Evolutionary conservation across 2,329 filamentous ascomycete species (phyloP).

Genomic region (Ceratocystis eucalypticola): DNA sequence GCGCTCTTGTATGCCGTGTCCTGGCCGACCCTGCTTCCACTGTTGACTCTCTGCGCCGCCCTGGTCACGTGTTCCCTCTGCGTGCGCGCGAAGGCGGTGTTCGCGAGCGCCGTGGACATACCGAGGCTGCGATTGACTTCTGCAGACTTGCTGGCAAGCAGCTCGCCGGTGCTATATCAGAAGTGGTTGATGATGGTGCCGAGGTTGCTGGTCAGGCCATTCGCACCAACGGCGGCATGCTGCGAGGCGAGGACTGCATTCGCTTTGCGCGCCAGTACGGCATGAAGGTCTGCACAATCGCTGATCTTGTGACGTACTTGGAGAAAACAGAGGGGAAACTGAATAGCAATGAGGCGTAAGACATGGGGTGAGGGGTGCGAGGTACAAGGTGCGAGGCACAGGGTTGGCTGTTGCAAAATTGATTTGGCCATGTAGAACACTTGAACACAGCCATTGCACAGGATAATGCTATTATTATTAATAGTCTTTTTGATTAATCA

Average conservation of each 20-base stretch:
- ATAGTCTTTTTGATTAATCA: not conserved
- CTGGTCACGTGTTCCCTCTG: slow-evolving; percentile 83
- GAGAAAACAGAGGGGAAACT: slow-evolving; percentile 59
- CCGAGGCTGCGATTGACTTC: slow-evolving; percentile 85
- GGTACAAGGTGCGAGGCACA: not conserved
- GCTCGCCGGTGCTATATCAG: slow-evolving; percentile 71
- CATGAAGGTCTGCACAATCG: slow-evolving; percentile 88
- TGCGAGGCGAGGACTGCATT: slow-evolving; percentile 77
- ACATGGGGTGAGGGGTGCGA: not conserved
- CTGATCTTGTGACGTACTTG: slow-evolving; percentile 68
- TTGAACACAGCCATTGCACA: not conserved
- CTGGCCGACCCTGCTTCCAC: slow-evolving; percentile 54
- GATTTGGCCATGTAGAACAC: not conserved
- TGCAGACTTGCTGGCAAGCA: slow-evolving; percentile 70
- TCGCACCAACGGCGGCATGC: slow-evolving; percentile 64
- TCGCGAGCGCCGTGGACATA: slow-evolving; percentile 67
- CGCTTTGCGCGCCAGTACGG: slow-evolving; percentile 79
- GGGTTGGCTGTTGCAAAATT: not conserved
- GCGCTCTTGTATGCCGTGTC: slow-evolving; percentile 63
- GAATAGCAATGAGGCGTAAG: slow-evolving; percentile 30
- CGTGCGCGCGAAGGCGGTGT: slow-evolving; percentile 69
- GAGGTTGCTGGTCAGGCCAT: slow-evolving; percentile 55
- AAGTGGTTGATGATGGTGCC: slow-evolving; percentile 77
- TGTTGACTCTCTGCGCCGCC: slow-evolving; percentile 55
- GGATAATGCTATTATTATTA: not conserved